Evolutionary conservation across 352 stramenopile genomes (phyloP), one percentile per base, ranked within the genome.

Genomic region (Pythium grandisporangium): DNA sequence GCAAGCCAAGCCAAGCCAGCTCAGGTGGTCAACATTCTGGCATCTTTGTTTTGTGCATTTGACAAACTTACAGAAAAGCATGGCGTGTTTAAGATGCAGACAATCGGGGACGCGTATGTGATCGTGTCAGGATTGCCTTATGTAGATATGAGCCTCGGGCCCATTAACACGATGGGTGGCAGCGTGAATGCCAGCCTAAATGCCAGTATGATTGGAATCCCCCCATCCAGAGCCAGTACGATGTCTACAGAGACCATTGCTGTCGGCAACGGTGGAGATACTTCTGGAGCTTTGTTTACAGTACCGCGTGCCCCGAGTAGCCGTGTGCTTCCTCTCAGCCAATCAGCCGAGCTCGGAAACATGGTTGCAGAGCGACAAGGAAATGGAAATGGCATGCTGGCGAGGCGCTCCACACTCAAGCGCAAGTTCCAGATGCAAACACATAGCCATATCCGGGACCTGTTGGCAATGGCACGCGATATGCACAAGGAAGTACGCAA

Each of bases 41-140:
- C 89, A 24, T 89, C 84, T n/a, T 60, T 97, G 1, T 96, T 96
- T 48, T 89, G 76, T 30, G 74, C 76, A 10, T 96, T 96, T 34
- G 86, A 97, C 53, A 87, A 91, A 14, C 54, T 96, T n/a, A 91
- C 80, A 0, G 74, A 92, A 30, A 93, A 96, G 55, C 80, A 97
- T 53, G 76, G 84, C 25, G 83, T 96, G 24, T 95, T 95, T 44
- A 97, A 96, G 58, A 89, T 96, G 62, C 83, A 97, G 53, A 96
- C 81, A 0, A 96, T 96, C 24, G 85, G 88, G 11, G 89, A 97
- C 59, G 84, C 84, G n/a, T 96, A 95, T 55, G 78, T 97, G 45
- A 95, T 90, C 29, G 73, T 90, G 2, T 91, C 75, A 3, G 84
- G 82, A 2, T 49, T 92, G 13, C 85, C 86, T 5, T 94, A 93